phyloP scores from a whole-genome alignment of 2,329 filamentous ascomycete genomes.

The Colletotrichum graminicola region DNA sequence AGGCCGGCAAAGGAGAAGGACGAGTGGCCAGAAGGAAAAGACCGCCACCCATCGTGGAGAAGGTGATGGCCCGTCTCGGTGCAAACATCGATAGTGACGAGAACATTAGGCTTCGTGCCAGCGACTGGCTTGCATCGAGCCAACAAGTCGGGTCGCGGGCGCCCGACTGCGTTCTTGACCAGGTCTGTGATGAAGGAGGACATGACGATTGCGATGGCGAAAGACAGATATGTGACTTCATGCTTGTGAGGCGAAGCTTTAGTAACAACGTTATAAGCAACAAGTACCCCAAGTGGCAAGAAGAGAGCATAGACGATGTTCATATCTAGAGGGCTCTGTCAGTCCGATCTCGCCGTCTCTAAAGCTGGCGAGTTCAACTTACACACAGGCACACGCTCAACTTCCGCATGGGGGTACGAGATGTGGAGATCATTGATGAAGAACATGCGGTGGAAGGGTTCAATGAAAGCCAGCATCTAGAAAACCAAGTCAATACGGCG shows the following conservation, averaged over 20 bases:
- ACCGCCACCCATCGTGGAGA: constrained; percentile 86
- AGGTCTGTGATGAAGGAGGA: constrained; percentile 88
- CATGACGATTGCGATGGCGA: constrained; percentile 81
- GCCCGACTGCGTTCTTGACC: constrained; percentile 88
- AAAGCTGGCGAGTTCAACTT: constrained; percentile 52
- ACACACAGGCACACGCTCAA: constrained; percentile 86
- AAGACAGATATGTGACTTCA: constrained; percentile 86
- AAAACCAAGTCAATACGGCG: constrained; percentile 39
- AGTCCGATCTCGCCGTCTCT: neutral
- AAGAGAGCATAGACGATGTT: constrained; percentile 84
- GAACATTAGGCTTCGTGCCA: constrained; percentile 60
- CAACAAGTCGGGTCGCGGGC: constrained; percentile 73
- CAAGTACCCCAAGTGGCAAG: constrained; percentile 75
- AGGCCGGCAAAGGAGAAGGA: constrained; percentile 84
- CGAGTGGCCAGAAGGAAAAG: constrained; percentile 84
- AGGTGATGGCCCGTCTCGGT: constrained; percentile 76
- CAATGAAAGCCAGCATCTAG: constrained; percentile 76
- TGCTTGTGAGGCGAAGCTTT: constrained; percentile 80
- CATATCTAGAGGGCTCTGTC: constrained; percentile 61
- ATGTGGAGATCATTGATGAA: constrained; percentile 86
- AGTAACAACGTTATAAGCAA: constrained; percentile 72
- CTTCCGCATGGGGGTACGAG: constrained; percentile 85
- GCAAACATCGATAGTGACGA: constrained; percentile 78
- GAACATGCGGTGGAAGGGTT: constrained; percentile 96
- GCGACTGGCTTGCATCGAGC: constrained; percentile 82